These are phyloP conservation scores for Microbotryomycetes sp. DNA, from an alignment of 1,284 basidiomycete genomes.

Conservation along the genomic window DNA sequence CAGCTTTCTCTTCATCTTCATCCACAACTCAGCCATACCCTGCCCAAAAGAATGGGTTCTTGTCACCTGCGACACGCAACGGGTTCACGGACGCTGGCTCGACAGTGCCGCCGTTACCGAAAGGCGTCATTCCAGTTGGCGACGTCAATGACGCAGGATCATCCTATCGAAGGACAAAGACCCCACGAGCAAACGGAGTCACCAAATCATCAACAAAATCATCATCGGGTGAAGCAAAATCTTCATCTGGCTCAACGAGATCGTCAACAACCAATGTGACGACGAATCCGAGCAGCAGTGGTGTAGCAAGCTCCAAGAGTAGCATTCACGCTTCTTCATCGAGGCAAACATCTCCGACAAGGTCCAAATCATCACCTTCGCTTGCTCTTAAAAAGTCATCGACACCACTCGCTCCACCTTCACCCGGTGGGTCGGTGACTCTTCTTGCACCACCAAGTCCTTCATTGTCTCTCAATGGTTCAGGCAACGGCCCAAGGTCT, in stretches of 20 bases:
- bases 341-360: neutral
- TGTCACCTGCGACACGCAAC: slow-evolving; percentile 51
- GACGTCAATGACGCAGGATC: slow-evolving; percentile 28
- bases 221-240: neutral
- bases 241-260: neutral
- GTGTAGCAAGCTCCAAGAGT: too few species aligned
- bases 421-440: neutral
- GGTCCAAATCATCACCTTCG: slow-evolving; percentile 17
- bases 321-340: neutral
- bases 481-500: slow-evolving; percentile 21
- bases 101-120: slow-evolving; percentile 31
- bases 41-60: slow-evolving; percentile 64
- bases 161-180: slow-evolving; percentile 6
- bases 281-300: neutral
- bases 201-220: neutral
- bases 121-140: slow-evolving; percentile 26
- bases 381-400: slow-evolving; percentile 16
- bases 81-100: slow-evolving; percentile 38
- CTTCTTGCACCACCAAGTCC: slow-evolving; percentile 23
- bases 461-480: slow-evolving; percentile 18
- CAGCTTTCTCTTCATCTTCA: slow-evolving; percentile 41
- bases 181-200: neutral
- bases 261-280: neutral
- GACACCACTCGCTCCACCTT: neutral
- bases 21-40: slow-evolving; percentile 47